These are phyloP conservation scores for Teratosphaeria epicoccoides DNA, from an alignment of 2,329 filamentous ascomycete genomes.

Conservation along the genomic window DNA sequence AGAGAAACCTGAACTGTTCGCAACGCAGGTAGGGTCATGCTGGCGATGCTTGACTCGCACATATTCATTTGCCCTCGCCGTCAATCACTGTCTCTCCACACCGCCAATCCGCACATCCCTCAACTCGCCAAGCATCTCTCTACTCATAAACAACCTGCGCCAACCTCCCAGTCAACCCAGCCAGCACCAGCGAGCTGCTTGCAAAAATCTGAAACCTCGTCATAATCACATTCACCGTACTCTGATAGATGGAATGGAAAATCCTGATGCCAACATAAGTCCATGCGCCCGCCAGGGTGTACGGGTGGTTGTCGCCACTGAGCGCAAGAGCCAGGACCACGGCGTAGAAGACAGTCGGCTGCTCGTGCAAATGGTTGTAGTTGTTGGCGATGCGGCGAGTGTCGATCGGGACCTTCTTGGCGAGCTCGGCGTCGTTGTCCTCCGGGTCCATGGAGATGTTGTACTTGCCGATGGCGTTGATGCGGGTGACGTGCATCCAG, in stretches of 20 bases:
- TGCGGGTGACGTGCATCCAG: background rate
- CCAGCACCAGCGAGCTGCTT: background rate
- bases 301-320: background rate
- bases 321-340: background rate
- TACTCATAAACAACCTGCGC: background rate
- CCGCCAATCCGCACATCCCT: background rate
- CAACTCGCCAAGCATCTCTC: background rate
- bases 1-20: too few relatives aligned
- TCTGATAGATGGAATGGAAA: background rate
- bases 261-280: background rate
- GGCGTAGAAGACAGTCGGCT: background rate
- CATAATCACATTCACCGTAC: background rate
- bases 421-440: background rate
- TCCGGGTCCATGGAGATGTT: background rate
- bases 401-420: background rate
- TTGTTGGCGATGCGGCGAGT: background rate
- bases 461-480: background rate
- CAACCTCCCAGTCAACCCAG: background rate
- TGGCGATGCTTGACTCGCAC: too few relatives aligned
- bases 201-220: background rate
- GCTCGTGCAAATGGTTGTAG: background rate
- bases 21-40: too few relatives aligned
- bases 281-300: background rate
- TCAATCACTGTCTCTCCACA: background rate
- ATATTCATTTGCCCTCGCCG: too few relatives aligned